Base-by-base conservation (phyloP, 495 filamentous ascomycete genomes). In the Cercophora samala region DNA sequence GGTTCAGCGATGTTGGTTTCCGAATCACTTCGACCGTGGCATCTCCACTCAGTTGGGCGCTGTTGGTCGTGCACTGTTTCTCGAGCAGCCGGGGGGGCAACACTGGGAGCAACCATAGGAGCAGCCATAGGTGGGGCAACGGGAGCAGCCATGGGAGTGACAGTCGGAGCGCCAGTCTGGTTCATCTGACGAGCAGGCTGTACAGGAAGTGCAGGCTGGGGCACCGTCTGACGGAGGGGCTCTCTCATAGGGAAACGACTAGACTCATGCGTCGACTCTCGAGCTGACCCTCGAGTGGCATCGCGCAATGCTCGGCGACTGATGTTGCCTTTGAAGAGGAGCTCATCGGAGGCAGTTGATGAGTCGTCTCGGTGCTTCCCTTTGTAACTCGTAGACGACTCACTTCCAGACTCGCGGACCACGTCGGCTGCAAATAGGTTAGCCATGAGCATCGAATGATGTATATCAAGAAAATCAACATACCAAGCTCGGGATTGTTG, bases 1-100 rank as follows among this genome's bases (percentile, higher is more conserved):
- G 84, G 84, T 61, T 85, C 77, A 3, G 58, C 59, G 6, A 71
- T 63, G 8, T 69, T 62, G 15, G 69, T 59, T 59, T 82, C 80
- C 0, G 76, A 74, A 5, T 73, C 79, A 25, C 70, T 74, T 24
- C 82, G 75, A 26, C 80, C 81, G 22, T 74, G 76, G 61, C 78
- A 82, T 23, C 76, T 75, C 81, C 81, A 82, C 42, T 79, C 75
- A 69, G 56, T 69, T 5, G 56, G 68, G 13, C 26, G 67, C 8
- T 46, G 29, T 25, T 68, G 55, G 19, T 72, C 64, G 5, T 56
- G 58, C 24, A 19, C 26, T 29, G 32, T 3, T 8, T 63, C 69
- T 5, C 58, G 62, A 46, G 37, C 23, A 22, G 25, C 18, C 17
- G 66, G 62, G 15, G 42, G 24, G 32, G 54, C 23, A 4, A 24